A percentile compares a stretch with the other conserved stretches of the same genome.
phyloP scores from a whole-genome alignment of 148 eudicot species.

The Fagopyrum esculentum region DNA sequence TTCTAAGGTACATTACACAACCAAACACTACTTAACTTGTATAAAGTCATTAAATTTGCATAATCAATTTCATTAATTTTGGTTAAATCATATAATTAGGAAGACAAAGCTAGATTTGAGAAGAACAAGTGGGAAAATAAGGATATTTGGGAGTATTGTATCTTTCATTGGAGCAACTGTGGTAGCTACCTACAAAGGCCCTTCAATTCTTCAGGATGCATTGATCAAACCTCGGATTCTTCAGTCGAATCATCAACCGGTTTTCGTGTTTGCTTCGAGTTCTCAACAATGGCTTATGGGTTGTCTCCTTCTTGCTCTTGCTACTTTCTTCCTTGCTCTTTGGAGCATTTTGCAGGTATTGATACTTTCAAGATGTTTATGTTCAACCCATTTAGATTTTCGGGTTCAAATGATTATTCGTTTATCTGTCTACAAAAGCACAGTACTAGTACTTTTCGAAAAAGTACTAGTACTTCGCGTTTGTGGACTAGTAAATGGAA shows the following conservation, averaged over 20 bases:
- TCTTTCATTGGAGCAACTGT: constrained; percentile 36
- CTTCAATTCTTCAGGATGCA: constrained; percentile 28
- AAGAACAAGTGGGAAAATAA: not conserved
- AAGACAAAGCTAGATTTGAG: not conserved
- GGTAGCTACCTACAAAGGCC: constrained; percentile 39
- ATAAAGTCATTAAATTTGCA: too few species aligned
- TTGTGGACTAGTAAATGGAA: too few species aligned
- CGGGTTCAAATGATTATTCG: too few species aligned
- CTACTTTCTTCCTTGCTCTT: constrained; percentile 44
- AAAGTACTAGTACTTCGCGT: too few species aligned
- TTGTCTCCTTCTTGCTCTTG: constrained; percentile 45
- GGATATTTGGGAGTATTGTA: constrained; percentile 25
- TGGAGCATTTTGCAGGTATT: constrained; percentile 34
- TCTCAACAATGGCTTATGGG: constrained; percentile 58
- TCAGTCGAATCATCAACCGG: constrained; percentile 23
- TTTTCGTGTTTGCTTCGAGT: constrained; percentile 5
- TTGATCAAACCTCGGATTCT: constrained; percentile 16
- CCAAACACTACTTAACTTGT: too few species aligned
- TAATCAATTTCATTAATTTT: too few species aligned
- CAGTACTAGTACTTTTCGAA: too few species aligned
- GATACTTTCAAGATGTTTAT: not conserved
- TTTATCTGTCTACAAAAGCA: too few species aligned
- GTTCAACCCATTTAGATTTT: too few species aligned
- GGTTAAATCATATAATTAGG: not conserved
- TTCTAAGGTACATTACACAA: constrained; percentile 36